phyloP scores from a whole-genome alignment of 805 yeast genomes.

The Saccharomycopsis sp. region DNA sequence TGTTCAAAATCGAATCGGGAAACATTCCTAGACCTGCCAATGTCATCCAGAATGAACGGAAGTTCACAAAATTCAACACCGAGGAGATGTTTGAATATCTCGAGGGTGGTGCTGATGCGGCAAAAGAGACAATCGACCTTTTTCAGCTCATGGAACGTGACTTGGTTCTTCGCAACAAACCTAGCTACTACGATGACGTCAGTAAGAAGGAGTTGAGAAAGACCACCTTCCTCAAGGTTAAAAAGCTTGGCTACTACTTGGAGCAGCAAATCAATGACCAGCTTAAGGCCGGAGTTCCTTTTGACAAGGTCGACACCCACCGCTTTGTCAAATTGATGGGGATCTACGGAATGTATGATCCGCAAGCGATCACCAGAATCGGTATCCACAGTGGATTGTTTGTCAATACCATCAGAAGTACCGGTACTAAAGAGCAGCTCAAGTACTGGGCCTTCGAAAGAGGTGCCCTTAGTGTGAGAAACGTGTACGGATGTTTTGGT shows the following conservation, averaged over 20 bases:
- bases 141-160: slow-evolving; percentile 18
- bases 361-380: slow-evolving; percentile 71
- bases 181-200: slow-evolving; percentile 16
- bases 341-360: slow-evolving; percentile 62
- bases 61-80: slow-evolving; percentile 23
- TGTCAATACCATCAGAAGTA: slow-evolving; percentile 73
- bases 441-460: slow-evolving; percentile 73
- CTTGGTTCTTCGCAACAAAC: slow-evolving; percentile 11
- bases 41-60: slow-evolving; percentile 29
- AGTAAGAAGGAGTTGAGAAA: slow-evolving; percentile 12
- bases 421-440: slow-evolving; percentile 80
- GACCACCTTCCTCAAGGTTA: slow-evolving; percentile 17
- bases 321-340: slow-evolving; percentile 52
- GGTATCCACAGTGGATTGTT: slow-evolving; percentile 89
- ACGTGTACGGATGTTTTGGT: slow-evolving; percentile 75
- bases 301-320: slow-evolving; percentile 28
- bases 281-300: slow-evolving; percentile 28
- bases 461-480: slow-evolving; percentile 50
- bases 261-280: slow-evolving; percentile 10
- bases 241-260: slow-evolving; percentile 10
- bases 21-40: slow-evolving; percentile 32
- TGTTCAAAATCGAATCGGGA: slow-evolving; percentile 30
- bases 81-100: slow-evolving; percentile 29
- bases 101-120: slow-evolving; percentile 27
- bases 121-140: slow-evolving; percentile 18